phyloP scores from a whole-genome alignment of 257 asterid species.

The Solanum gracilifrons region DNA sequence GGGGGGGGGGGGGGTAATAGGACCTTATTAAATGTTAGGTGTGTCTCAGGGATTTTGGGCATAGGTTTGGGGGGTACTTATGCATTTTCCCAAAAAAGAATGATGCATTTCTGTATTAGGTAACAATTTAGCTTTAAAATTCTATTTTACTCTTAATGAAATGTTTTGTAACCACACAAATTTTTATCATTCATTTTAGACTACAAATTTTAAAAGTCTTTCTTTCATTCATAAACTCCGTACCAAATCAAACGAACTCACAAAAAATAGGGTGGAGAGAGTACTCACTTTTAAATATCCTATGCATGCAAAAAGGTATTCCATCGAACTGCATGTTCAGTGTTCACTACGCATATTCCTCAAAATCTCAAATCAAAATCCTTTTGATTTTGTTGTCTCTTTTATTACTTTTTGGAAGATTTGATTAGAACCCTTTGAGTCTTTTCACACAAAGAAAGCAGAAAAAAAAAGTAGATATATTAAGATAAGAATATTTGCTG shows the following conservation, averaged over 20 bases:
- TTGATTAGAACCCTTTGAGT: constrained; percentile 6
- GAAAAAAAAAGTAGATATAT: not conserved
- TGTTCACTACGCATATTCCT: not conserved
- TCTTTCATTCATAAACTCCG: not conserved
- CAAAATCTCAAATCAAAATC: not conserved
- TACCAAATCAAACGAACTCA: too few species aligned
- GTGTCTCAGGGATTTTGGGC: too few species aligned
- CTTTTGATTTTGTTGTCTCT: not conserved
- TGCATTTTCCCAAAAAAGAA: too few species aligned
- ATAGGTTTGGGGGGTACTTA: too few species aligned
- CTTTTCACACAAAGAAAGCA: constrained; percentile 15
- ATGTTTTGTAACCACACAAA: too few species aligned
- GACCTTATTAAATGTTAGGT: too few species aligned
- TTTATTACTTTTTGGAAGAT: not conserved
- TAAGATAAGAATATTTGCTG: not conserved
- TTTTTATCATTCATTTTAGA: too few species aligned
- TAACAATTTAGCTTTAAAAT: too few species aligned
- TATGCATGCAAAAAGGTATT: not conserved
- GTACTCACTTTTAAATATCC: not conserved
- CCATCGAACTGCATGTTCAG: not conserved
- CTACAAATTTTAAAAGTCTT: too few species aligned
- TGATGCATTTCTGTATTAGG: not conserved
- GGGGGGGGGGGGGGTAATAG: too few species aligned
- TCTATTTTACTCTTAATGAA: too few species aligned
- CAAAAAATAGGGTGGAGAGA: too few species aligned